Evolutionary conservation across 768 basidiomycete species (phyloP).

Genomic region (Mycena vitilis): DNA sequence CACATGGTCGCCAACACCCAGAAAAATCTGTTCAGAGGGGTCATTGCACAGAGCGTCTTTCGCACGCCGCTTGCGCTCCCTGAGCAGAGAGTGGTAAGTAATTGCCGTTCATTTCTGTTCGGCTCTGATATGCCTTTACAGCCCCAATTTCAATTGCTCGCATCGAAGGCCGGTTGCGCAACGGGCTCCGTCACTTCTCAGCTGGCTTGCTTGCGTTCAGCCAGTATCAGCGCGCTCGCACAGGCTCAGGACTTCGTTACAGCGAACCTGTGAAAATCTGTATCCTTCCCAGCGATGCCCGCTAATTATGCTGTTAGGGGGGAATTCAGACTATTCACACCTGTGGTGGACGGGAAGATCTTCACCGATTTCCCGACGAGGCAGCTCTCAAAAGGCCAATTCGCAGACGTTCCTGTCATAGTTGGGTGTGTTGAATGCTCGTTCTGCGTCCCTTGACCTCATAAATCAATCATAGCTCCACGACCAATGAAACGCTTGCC

Average conservation of each 20-base stretch:
- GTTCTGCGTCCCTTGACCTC: neutral
- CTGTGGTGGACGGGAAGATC: slow-evolving; percentile 65
- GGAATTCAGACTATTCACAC: slow-evolving; percentile 61
- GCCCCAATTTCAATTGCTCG: slow-evolving; percentile 66
- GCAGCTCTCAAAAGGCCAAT: slow-evolving; percentile 57
- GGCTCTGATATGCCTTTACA: slow-evolving; percentile 35
- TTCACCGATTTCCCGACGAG: slow-evolving; percentile 63
- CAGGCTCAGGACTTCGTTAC: slow-evolving; percentile 59
- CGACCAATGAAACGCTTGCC: slow-evolving; percentile 70
- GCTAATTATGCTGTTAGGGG: slow-evolving; percentile 29
- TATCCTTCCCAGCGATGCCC: no score
- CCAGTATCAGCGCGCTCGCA: slow-evolving; percentile 62
- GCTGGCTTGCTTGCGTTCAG: slow-evolving; percentile 61
- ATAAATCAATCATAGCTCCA: slow-evolving; percentile 50
- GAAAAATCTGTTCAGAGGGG: slow-evolving; percentile 59
- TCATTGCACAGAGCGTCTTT: slow-evolving; percentile 73
- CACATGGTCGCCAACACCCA: slow-evolving; percentile 61
- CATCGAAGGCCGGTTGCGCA: slow-evolving; percentile 62
- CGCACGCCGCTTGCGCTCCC: slow-evolving; percentile 62
- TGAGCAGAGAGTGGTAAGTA: slow-evolving; percentile 62
- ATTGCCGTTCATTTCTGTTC: neutral
- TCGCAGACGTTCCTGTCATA: slow-evolving; percentile 65
- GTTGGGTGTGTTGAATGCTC: slow-evolving; percentile 57
- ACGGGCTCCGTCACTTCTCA: slow-evolving; percentile 47
- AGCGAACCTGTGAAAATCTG: slow-evolving; percentile 8